These are phyloP conservation scores for Hypoxylon subgilvum DNA, from an alignment of 495 filamentous ascomycete genomes.

Conservation along the genomic window DNA sequence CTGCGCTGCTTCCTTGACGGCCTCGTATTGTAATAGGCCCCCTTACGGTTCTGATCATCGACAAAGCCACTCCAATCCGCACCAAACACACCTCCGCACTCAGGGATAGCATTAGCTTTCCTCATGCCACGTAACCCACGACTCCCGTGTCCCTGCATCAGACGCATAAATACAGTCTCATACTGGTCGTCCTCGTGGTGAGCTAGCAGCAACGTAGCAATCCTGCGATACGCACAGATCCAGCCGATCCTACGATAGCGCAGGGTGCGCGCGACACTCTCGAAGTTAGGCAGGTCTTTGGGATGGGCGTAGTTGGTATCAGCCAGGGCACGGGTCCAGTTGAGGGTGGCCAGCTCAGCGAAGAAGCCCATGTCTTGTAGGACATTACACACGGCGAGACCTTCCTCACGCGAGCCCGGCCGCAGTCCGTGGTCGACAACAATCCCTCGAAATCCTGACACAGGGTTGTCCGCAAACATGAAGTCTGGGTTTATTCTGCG, in stretches of 20 bases:
- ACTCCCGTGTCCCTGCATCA: constrained; percentile 65
- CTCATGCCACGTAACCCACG: constrained; percentile 76
- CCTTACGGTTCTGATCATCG: constrained; percentile 42
- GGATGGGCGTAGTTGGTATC: constrained; percentile 41
- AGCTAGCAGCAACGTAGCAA: constrained; percentile 69
- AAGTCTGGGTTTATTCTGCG: constrained; percentile 34
- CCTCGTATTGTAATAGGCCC: constrained; percentile 40
- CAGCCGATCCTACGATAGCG: constrained; percentile 73
- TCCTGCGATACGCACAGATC: constrained; percentile 57
- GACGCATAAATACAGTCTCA: constrained; percentile 82
- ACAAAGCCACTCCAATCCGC: constrained; percentile 69
- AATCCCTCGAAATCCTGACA: constrained; percentile 63
- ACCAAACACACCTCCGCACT: constrained; percentile 77
- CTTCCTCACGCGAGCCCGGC: constrained; percentile 71
- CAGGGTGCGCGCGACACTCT: constrained; percentile 75
- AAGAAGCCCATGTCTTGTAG: constrained; percentile 48
- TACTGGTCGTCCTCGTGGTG: constrained; percentile 88
- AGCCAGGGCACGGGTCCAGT: constrained; percentile 44
- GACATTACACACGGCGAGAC: constrained; percentile 60
- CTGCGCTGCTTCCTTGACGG: constrained; percentile 22
- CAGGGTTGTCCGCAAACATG: constrained; percentile 45
- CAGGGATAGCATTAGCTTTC: constrained; percentile 70
- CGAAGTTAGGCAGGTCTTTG: constrained; percentile 65
- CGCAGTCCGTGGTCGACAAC: constrained; percentile 82
- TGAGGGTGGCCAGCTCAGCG: constrained; percentile 34